These are phyloP conservation scores for Albugo candida DNA, from an alignment of 352 stramenopile species.

Conservation along the genomic window DNA sequence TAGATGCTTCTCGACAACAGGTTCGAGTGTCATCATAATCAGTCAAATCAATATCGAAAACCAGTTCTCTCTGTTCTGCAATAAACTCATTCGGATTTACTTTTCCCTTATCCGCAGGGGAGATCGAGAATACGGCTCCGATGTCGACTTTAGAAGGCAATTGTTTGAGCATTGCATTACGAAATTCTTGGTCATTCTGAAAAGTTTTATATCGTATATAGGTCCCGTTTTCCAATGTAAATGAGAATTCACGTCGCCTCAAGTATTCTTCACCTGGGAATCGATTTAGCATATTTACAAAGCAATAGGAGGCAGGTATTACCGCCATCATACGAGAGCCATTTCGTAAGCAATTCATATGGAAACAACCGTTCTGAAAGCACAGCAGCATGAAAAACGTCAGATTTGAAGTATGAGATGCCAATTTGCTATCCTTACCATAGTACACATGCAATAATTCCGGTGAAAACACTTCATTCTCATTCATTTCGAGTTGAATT, in stretches of 20 bases:
- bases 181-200: slow-evolving; percentile 73
- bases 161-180: slow-evolving; percentile 75
- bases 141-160: slow-evolving; percentile 99
- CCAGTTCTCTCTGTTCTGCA: slow-evolving; percentile 90
- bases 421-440: slow-evolving; percentile 16
- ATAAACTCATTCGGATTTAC: slow-evolving; percentile 75
- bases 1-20: slow-evolving; percentile 83
- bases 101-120: slow-evolving; percentile 69
- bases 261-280: slow-evolving; percentile 51
- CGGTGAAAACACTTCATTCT: slow-evolving; percentile 54
- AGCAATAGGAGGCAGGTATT: background rate
- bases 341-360: slow-evolving; percentile 69
- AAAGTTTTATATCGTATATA: slow-evolving; percentile 98
- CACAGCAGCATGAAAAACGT: background rate
- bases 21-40: slow-evolving; percentile 98
- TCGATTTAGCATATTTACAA: background rate
- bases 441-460: slow-evolving; percentile 78
- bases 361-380: slow-evolving; percentile 64
- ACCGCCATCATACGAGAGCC: slow-evolving; percentile 69
- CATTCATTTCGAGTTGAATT: slow-evolving; percentile 17
- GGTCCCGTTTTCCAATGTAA: slow-evolving; percentile 96
- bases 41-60: slow-evolving; percentile 99
- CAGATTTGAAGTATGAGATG: background rate
- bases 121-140: slow-evolving; percentile 88
- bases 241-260: slow-evolving; percentile 91